Evolutionary conservation across 495 filamentous ascomycete genomes (phyloP), one percentile per base, ranked within the genome.

Genomic region (Trichoderma asperelloides): DNA sequence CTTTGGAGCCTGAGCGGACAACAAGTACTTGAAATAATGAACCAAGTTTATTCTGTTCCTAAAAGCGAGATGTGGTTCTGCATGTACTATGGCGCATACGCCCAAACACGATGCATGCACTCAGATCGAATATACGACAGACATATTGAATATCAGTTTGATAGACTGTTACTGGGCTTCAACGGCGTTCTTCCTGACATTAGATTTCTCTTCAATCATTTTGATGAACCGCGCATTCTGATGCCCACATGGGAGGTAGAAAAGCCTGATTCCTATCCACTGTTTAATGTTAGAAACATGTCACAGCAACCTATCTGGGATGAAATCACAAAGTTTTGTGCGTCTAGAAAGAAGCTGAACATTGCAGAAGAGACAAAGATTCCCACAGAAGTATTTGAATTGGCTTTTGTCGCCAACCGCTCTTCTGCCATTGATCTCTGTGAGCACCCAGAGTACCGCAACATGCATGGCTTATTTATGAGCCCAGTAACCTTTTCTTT

Each of bases 211-310:
- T 88, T 92, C 74, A 92, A 91, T 72, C 76, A 84, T 4, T 84
- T 91, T 66, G 89, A 92, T 70, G 89, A 91, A 69, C 86, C 86
- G 41, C 80, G 88, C 12, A 85, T 91, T n/a, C 78, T 89, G 23
- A 74, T 90, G 2, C 49, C 55, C 3, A 27, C 55, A 11, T 15
- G 25, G 25, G 55, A 21, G 30, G 25, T 21, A 16, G 55, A 30
- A 28, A 25, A 60, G 25, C 2, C 25, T 16, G 23, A 21, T 28
- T 28, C 27, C 7, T 25, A 30, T 60, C 55, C 23, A 1, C 55
- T 21, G 8, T 60, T 60, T 2, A 60, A 60, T 25, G 16, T 60
- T 25, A 23, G 5, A 0, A 37, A 68, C 43, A 13, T 68, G 40
- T 68, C 67, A 28, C 41, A 18, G 1, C 21, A 45, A 64, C 7